phyloP scores from a whole-genome alignment of 169 alveolate species.

The Plasmodium adleri region DNA sequence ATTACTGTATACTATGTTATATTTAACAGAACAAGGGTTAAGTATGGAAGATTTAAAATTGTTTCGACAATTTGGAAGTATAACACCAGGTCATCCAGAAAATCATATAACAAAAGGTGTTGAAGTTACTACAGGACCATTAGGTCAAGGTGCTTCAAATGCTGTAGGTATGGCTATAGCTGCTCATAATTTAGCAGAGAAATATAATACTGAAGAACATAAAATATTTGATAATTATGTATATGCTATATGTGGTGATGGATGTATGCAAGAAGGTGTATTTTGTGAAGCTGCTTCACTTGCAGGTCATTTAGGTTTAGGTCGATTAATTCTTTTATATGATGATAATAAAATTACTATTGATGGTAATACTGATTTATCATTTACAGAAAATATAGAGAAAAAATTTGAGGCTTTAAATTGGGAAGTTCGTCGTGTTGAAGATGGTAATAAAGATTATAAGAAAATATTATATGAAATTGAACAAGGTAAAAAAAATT shows the following conservation, averaged over 20 bases:
- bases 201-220: conserved; percentile 82
- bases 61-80: conserved; percentile 82
- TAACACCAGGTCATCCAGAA: conserved; percentile 89
- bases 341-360: conserved; percentile 87
- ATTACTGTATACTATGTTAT: conserved; percentile 85
- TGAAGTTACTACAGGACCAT: conserved; percentile 87
- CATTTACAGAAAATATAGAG: conserved; percentile 83
- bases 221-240: conserved; percentile 84
- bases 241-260: conserved; percentile 87
- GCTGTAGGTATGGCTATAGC: conserved; percentile 89
- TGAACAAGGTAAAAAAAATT: conserved; percentile 82
- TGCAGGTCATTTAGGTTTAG: conserved; percentile 87
- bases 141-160: conserved; percentile 88
- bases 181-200: conserved; percentile 84
- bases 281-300: conserved; percentile 88
- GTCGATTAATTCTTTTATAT: conserved; percentile 83
- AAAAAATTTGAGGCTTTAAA: conserved; percentile 79
- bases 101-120: conserved; percentile 82
- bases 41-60: conserved; percentile 81
- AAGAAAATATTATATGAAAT: conserved; percentile 62
- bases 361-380: conserved; percentile 84
- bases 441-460: conserved; percentile 75
- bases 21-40: conserved; percentile 83
- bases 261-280: conserved; percentile 89
- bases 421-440: conserved; percentile 82